Percentiles rank a stretch among this genome's conserved stretches.
Evolutionary conservation across 352 stramenopile genomes (phyloP).

Genomic region (Phytophthora fragariae): DNA sequence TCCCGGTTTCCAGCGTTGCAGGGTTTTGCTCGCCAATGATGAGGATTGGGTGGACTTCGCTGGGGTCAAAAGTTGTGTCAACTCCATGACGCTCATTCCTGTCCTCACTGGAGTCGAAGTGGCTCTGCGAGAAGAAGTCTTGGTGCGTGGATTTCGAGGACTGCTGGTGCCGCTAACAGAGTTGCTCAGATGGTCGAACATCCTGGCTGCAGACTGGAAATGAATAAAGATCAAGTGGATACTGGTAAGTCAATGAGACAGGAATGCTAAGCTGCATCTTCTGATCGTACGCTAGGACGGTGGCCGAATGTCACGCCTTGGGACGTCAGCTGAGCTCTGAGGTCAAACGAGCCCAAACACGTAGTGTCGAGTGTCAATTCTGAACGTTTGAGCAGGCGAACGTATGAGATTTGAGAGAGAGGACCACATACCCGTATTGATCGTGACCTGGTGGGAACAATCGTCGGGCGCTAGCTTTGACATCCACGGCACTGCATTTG

Average conservation of each 20-base stretch:
- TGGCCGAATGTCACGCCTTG: conserved; percentile 78
- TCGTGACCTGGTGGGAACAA: conserved; percentile 39
- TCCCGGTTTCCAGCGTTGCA: conserved; percentile 16
- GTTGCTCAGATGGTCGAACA: conserved; percentile 75
- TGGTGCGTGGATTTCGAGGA: conserved; percentile 30
- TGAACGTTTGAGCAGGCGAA: conserved; percentile 22
- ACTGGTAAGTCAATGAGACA: conserved; percentile 7
- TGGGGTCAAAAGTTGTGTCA: conserved; percentile 62
- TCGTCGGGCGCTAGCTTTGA: conserved; percentile 27
- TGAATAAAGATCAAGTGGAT: conserved; percentile 3
- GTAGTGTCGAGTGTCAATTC: conserved; percentile 13
- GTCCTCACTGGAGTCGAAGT: conserved; percentile 47
- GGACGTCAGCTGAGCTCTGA: conserved; percentile 46
- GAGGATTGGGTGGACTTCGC: conserved; percentile 29
- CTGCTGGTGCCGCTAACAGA: conserved; percentile 30
- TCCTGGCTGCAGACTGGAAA: conserved; percentile 66
- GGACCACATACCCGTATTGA: conserved; percentile 47
- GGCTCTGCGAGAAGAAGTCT: conserved; percentile 17
- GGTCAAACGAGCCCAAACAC: conserved; percentile 17
- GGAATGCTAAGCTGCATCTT: conserved; percentile 7
- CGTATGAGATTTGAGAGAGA: neutral
- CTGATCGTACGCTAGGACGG: conserved; percentile 57
- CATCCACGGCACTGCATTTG: conserved; percentile 9
- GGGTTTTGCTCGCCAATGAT: conserved; percentile 19
- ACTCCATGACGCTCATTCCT: conserved; percentile 75